These are phyloP conservation scores for Biscogniauxia mediterranea DNA, from an alignment of 2,329 filamentous ascomycete species.

Conservation along the genomic window DNA sequence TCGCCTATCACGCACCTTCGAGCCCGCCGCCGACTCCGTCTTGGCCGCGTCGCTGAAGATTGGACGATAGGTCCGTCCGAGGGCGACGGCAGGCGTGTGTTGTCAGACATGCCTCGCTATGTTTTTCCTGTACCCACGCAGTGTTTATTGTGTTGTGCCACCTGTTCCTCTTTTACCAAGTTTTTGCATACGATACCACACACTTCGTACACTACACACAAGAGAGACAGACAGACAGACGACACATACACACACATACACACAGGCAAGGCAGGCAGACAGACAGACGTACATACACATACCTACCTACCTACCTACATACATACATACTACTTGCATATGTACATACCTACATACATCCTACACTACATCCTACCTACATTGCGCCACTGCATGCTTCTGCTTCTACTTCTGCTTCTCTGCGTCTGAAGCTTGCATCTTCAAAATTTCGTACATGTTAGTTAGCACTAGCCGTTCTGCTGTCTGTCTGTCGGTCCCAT, in stretches of 20 bases:
- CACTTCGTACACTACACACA: conserved; percentile 7
- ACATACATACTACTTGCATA: neutral
- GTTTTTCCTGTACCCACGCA: neutral
- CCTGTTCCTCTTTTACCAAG: neutral
- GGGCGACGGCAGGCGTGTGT: neutral
- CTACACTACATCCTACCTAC: neutral
- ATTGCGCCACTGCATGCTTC: neutral
- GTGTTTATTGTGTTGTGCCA: neutral
- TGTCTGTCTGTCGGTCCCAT: too few species aligned
- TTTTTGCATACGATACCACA: neutral
- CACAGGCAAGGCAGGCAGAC: too few species aligned
- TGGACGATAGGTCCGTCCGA: neutral
- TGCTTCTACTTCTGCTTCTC: neutral
- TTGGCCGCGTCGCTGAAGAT: neutral
- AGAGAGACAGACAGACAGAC: too few species aligned
- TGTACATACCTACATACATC: neutral
- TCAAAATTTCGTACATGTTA: neutral
- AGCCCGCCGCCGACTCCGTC: neutral
- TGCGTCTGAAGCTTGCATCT: neutral
- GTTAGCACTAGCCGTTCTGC: neutral
- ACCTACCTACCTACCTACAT: neutral
- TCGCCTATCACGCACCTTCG: neutral
- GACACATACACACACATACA: too few species aligned
- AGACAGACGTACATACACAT: conserved; percentile 2
- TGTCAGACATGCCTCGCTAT: neutral